Evolutionary conservation across 495 filamentous ascomycete genomes (phyloP).

Genomic region (Echria macrotheca): DNA sequence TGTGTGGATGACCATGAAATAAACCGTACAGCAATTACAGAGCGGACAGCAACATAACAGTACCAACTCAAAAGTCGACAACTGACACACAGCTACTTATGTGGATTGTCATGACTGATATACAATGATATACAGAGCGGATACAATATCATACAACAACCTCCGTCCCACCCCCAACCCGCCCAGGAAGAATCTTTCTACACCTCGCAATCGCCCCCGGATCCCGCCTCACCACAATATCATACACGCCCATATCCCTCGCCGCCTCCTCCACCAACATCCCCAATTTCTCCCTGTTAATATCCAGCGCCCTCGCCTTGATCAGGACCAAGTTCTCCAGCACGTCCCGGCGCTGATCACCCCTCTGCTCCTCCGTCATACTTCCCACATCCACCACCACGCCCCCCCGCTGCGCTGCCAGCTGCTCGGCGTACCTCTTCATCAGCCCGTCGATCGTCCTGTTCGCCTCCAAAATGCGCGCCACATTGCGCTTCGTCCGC

Average conservation of each 20-base stretch:
- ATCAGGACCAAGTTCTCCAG: constrained; percentile 35
- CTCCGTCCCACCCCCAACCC: not conserved
- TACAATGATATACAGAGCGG: not conserved
- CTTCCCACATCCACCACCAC: no score
- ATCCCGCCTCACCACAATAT: constrained; percentile 24
- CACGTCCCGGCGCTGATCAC: constrained; percentile 21
- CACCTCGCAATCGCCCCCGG: constrained; percentile 15
- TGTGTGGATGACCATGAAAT: no score
- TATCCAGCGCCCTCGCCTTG: constrained; percentile 33
- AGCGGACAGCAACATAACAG: no score
- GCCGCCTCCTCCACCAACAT: constrained; percentile 40
- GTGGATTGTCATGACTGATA: no score
- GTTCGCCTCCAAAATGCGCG: constrained; percentile 29
- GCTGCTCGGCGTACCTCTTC: constrained; percentile 12
- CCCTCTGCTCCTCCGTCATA: constrained; percentile 21
- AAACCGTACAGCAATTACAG: no score
- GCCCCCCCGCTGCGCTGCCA: constrained; percentile 14
- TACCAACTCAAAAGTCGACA: no score
- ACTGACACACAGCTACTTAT: no score
- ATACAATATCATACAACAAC: constrained; percentile 3
- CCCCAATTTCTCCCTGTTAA: constrained; percentile 31
- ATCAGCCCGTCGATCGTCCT: constrained; percentile 28
- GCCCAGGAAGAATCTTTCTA: constrained; percentile 19
- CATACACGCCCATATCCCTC: constrained; percentile 50
- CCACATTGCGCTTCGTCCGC: constrained; percentile 27